Evolutionary conservation across 345 rosid genomes (phyloP).

Genomic region (Ricinus communis): DNA sequence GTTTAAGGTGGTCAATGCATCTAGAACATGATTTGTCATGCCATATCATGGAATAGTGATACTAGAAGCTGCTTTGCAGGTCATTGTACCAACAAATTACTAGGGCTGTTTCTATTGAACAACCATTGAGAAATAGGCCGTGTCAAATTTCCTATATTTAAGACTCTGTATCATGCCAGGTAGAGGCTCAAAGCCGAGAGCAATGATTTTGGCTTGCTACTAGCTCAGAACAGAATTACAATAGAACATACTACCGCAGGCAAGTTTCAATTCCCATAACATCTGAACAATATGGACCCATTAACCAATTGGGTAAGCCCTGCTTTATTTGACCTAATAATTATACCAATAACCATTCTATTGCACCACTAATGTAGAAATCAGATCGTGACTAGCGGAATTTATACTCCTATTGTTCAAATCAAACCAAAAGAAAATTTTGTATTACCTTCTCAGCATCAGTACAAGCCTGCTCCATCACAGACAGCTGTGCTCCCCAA

Average conservation of each 20-base stretch:
- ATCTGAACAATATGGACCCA: too few species aligned
- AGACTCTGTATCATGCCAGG: not conserved
- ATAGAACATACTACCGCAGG: not conserved
- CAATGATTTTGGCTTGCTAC: not conserved
- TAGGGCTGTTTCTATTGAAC: not conserved
- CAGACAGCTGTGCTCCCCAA: constrained; percentile 91
- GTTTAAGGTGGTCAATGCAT: not conserved
- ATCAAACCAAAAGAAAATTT: not conserved
- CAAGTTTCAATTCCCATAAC: not conserved
- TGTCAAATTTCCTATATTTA: not conserved
- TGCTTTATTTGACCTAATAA: not conserved
- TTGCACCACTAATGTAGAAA: not conserved
- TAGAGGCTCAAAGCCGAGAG: not conserved
- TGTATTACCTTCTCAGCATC: constrained; percentile 66
- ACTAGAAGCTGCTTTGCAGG: not conserved
- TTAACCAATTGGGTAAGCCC: not conserved
- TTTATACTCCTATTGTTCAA: not conserved
- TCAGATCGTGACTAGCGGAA: not conserved
- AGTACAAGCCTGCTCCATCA: constrained; percentile 81
- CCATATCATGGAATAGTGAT: not conserved
- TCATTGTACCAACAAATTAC: not conserved
- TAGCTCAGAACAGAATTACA: not conserved
- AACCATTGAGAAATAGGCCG: not conserved
- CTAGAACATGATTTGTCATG: too few species aligned
- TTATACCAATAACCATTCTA: not conserved